Evolutionary conservation across 1,284 basidiomycete species (phyloP).

Genomic region (Cryptococcus sp.): DNA sequence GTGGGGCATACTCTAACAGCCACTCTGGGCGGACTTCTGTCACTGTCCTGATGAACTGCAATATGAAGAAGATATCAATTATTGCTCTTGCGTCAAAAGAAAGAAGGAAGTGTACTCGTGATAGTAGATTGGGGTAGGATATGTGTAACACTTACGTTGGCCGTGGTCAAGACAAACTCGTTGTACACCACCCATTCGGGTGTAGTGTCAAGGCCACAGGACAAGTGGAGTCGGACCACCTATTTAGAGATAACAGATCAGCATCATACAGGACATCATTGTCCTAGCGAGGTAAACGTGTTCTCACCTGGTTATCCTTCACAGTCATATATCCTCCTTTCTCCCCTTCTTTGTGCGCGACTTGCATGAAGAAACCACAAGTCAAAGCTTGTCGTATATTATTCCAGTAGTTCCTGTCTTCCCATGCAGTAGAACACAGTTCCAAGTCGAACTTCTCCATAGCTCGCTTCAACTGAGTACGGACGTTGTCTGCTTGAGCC

Average conservation of each 20-base stretch:
- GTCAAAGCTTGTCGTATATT: constrained; percentile 84
- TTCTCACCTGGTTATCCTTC: constrained; percentile 85
- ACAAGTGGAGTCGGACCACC: constrained; percentile 91
- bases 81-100: background rate
- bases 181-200: constrained; percentile 99
- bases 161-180: constrained; percentile 93
- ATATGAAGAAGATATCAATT: background rate
- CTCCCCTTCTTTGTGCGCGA: constrained; percentile 93
- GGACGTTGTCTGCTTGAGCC: constrained; percentile 93
- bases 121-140: background rate
- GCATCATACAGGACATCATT: background rate
- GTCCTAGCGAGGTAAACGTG: too few relatives aligned
- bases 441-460: constrained; percentile 90
- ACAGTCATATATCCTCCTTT: constrained; percentile 83
- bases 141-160: constrained; percentile 52
- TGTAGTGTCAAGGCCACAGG: constrained; percentile 85
- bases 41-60: constrained; percentile 86
- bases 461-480: constrained; percentile 80
- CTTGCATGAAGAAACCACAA: constrained; percentile 98
- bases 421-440: constrained; percentile 68
- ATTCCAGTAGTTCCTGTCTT: constrained; percentile 75
- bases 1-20: constrained; percentile 77
- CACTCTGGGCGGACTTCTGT: constrained; percentile 88
- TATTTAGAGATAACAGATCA: constrained; percentile 39
- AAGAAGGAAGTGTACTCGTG: background rate